A percentile compares a stretch with the other conserved stretches of the same genome.
phyloP scores from a whole-genome alignment of 2,329 filamentous ascomycete species.

The Neofusicoccum cordaticola region DNA sequence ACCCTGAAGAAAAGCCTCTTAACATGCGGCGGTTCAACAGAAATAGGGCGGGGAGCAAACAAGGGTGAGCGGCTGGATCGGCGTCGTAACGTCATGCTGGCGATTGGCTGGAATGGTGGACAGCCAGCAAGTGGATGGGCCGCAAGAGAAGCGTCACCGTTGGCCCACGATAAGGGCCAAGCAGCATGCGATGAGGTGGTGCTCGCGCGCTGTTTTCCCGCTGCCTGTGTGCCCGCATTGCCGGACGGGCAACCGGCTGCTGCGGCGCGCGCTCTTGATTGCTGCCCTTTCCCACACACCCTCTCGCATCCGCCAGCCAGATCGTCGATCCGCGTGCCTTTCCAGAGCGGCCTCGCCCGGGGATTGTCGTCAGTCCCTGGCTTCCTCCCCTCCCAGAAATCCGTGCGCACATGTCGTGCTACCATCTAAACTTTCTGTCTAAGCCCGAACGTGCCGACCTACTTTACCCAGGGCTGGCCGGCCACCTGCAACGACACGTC shows the following conservation, averaged over 20 bases:
- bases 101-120: background rate
- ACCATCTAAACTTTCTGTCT: background rate
- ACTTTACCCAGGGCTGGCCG: too few species aligned
- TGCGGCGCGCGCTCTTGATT: background rate
- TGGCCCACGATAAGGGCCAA: background rate
- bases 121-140: background rate
- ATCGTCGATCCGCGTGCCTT: background rate
- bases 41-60: background rate
- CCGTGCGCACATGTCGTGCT: conserved; percentile 1
- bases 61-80: background rate
- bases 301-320: background rate
- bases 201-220: background rate
- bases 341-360: background rate
- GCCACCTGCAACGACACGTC: too few species aligned
- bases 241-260: background rate
- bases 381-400: background rate
- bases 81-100: background rate
- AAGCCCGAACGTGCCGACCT: too few species aligned
- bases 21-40: background rate
- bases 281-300: background rate
- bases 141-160: background rate
- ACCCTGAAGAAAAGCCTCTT: conserved; percentile 7
- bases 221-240: background rate
- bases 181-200: background rate
- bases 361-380: background rate